These are phyloP conservation scores for Aegle marmelos DNA, from an alignment of 345 rosid species.

Conservation along the genomic window DNA sequence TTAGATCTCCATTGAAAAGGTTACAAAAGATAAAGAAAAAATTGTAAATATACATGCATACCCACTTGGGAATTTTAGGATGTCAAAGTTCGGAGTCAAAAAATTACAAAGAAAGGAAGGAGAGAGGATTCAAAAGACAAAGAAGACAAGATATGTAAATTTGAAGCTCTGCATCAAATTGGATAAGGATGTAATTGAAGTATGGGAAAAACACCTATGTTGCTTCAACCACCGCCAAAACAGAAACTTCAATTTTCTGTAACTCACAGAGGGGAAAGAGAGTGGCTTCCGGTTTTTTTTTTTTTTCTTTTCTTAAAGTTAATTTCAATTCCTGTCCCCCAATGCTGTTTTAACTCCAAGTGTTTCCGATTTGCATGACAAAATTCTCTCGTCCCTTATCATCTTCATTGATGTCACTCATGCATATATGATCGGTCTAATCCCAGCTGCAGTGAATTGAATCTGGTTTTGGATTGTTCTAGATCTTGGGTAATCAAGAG, in stretches of 20 bases:
- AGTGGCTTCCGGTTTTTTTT: slow-evolving; percentile 21
- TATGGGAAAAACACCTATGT: slow-evolving; percentile 42
- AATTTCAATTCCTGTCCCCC: slow-evolving; percentile 25
- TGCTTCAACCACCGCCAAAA: slow-evolving; percentile 63
- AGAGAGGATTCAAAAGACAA: background rate
- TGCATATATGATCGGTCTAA: background rate
- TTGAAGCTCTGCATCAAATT: slow-evolving; percentile 4
- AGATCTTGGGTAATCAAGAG: background rate
- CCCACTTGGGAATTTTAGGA: slow-evolving; percentile 37
- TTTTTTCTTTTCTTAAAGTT: background rate
- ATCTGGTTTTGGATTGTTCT: slow-evolving; percentile 2
- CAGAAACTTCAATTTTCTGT: slow-evolving; percentile 30
- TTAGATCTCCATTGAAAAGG: slow-evolving; percentile 12
- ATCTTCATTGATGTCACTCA: background rate
- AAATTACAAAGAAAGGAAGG: slow-evolving; percentile 4
- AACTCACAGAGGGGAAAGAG: slow-evolving; percentile 23
- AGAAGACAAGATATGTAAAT: background rate
- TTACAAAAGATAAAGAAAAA: background rate
- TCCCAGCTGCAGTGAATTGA: background rate
- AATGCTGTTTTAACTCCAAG: slow-evolving; percentile 21
- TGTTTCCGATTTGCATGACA: slow-evolving; percentile 36
- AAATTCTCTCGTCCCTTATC: slow-evolving; percentile 23
- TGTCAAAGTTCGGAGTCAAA: slow-evolving; percentile 38
- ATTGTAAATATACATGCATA: background rate
- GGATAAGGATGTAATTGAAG: slow-evolving; percentile 37